Conservation (phyloP, 2,329 filamentous ascomycete genomes). For the Monosporascus sp. region DNA sequence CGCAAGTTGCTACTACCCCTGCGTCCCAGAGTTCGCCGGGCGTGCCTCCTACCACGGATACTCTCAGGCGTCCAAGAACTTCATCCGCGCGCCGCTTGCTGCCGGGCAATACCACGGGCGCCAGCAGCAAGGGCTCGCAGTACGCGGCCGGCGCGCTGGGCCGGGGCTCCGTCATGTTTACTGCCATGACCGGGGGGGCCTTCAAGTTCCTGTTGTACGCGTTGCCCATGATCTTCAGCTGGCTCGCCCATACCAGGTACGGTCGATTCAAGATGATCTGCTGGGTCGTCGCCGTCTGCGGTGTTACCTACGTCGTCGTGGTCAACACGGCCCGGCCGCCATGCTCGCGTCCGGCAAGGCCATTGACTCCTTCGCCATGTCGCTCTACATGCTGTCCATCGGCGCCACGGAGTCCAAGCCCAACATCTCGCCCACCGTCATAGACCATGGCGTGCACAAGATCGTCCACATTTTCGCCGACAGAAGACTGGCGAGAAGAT, state of each 20-base stretch:
- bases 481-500: constrained; percentile 55
- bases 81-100: constrained; percentile 50
- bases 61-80: constrained; percentile 47
- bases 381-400: constrained; percentile 46
- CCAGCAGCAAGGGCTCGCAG: constrained; percentile 21
- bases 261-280: constrained; percentile 32
- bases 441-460: constrained; percentile 60
- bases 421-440: constrained; percentile 63
- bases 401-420: constrained; percentile 67
- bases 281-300: constrained; percentile 26
- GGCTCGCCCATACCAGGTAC: constrained; percentile 36
- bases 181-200: constrained; percentile 39
- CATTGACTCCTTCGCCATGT: constrained; percentile 56
- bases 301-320: constrained; percentile 31
- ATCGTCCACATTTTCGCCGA: constrained; percentile 45
- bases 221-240: constrained; percentile 37
- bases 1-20: constrained; percentile 37
- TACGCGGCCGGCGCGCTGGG: constrained; percentile 44
- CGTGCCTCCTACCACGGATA: constrained; percentile 47
- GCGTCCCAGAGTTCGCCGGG: constrained; percentile 47
- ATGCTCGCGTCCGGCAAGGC: constrained; percentile 41
- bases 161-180: constrained; percentile 40
- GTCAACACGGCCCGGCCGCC: constrained; percentile 26
- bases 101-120: constrained; percentile 27
- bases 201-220: constrained; percentile 44